Percentiles rank a stretch among this genome's conserved stretches.
Conservation (phyloP, 73 alveolate genomes). For the Tetrahymena elliotti region DNA sequence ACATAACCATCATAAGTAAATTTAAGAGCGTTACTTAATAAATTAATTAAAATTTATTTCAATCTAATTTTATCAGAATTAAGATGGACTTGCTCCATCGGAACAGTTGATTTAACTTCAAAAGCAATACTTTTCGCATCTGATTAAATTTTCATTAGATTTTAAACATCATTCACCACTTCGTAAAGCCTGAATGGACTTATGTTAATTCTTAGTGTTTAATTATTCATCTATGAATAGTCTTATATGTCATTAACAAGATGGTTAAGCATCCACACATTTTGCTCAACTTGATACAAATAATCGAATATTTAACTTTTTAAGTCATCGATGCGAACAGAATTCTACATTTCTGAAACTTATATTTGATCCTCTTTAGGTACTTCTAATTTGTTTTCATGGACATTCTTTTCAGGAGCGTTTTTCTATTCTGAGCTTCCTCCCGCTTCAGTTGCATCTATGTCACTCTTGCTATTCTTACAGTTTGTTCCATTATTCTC, state of each 20-base stretch:
- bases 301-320: neutral
- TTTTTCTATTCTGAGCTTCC: neutral
- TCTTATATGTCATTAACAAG: neutral
- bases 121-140: neutral
- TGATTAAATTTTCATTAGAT: neutral
- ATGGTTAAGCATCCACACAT: neutral
- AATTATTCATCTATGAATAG: neutral
- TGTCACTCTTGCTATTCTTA: neutral
- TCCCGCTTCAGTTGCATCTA: neutral
- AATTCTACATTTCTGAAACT: neutral
- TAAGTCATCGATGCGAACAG: neutral
- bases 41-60: neutral
- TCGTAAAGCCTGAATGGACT: neutral
- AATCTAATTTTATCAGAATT: neutral
- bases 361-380: neutral
- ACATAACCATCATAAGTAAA: neutral
- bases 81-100: neutral
- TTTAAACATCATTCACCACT: neutral
- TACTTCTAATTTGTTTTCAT: neutral
- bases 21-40: neutral
- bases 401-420: neutral
- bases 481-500: neutral
- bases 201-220: neutral
- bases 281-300: neutral
- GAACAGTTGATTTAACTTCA: neutral